Conservation (phyloP, 139 green algal genomes). For the Coccomyxa sp. region DNA sequence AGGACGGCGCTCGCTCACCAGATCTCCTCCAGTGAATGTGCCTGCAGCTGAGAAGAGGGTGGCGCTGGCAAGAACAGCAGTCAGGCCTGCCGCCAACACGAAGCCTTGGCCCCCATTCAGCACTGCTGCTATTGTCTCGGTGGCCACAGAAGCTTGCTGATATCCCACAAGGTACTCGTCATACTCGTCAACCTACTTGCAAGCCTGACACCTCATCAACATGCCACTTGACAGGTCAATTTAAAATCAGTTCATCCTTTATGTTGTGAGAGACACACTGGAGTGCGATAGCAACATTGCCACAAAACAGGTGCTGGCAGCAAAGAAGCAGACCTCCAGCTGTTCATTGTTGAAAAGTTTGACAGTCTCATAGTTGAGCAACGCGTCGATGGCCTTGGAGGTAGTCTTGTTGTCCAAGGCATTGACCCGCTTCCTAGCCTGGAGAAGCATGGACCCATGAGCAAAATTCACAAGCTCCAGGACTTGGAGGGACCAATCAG, state of each 20-base stretch:
- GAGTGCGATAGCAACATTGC: too few relatives aligned
- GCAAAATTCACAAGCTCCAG: background rate
- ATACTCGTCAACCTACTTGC: constrained; percentile 49
- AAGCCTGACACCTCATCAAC: background rate
- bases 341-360: constrained; percentile 64
- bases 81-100: constrained; percentile 74
- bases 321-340: constrained; percentile 17
- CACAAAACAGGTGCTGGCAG: too few relatives aligned
- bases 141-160: constrained; percentile 53
- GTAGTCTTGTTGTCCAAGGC: constrained; percentile 84
- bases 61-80: constrained; percentile 48
- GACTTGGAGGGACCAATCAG: too few relatives aligned
- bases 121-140: constrained; percentile 64
- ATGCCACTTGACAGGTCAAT: too few relatives aligned
- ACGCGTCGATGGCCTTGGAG: constrained; percentile 80
- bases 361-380: constrained; percentile 92
- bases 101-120: constrained; percentile 90
- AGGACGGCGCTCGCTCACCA: constrained; percentile 31
- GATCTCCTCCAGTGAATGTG: constrained; percentile 52
- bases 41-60: constrained; percentile 16
- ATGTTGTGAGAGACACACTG: too few relatives aligned
- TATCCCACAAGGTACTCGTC: constrained; percentile 58
- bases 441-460: background rate
- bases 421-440: constrained; percentile 69
- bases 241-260: too few relatives aligned